Conservation (phyloP, 2,329 filamentous ascomycete genomes). For the Colletotrichum zoysiae region DNA sequence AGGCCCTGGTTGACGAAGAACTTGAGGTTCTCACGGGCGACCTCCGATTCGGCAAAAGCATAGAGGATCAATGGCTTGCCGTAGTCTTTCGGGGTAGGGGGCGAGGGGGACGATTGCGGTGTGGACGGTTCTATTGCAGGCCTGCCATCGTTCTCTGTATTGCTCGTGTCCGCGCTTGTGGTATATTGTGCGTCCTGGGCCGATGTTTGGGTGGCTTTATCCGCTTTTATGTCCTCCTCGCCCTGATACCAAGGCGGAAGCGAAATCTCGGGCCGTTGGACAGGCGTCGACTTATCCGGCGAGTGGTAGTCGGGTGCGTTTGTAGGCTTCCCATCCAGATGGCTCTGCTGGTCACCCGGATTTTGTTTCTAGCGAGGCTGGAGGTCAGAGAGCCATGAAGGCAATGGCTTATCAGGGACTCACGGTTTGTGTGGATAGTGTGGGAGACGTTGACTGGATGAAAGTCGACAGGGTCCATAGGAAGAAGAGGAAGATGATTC, state of each 20-base stretch:
- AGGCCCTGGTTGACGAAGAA: conserved; percentile 55
- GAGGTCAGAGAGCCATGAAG: background rate
- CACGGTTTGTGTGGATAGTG: conserved; percentile 8
- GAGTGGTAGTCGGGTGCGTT: background rate
- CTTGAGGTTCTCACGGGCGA: conserved; percentile 49
- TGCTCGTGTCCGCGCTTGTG: background rate
- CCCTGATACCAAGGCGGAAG: conserved; percentile 28
- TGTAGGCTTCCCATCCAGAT: background rate
- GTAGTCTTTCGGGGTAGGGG: conserved; percentile 11
- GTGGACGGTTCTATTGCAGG: background rate
- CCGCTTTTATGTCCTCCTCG: conserved; percentile 4
- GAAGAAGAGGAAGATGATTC: conserved; percentile 28
- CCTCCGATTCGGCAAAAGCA: conserved; percentile 52
- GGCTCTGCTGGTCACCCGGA: background rate
- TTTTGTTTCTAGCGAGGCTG: conserved; percentile 6
- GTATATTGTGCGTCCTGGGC: conserved; percentile 2
- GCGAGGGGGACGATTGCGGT: background rate
- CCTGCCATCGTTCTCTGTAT: background rate
- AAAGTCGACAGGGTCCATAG: conserved; percentile 38
- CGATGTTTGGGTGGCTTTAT: background rate
- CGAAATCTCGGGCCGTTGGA: conserved; percentile 6
- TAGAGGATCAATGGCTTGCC: conserved; percentile 50
- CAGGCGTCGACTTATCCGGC: conserved; percentile 11
- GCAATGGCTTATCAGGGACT: background rate
- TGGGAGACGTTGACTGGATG: conserved; percentile 8